phyloP scores from a whole-genome alignment of 176 grass and related monocot genomes.

The Secale cereale region DNA sequence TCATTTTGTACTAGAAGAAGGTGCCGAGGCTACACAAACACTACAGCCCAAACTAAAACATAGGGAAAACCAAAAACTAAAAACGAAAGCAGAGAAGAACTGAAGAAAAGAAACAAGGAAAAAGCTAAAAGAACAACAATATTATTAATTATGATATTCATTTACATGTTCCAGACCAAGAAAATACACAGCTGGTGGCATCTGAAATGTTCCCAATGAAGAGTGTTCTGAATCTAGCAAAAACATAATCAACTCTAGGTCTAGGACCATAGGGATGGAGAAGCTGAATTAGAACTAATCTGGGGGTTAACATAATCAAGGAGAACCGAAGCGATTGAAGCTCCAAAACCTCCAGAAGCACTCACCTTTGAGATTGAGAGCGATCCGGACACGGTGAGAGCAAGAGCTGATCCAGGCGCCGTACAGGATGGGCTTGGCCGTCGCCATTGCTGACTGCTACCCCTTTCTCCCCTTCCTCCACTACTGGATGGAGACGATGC shows the following conservation, averaged over 20 bases:
- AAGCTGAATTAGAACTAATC: neutral
- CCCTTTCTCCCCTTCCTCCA: neutral
- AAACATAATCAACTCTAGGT: neutral
- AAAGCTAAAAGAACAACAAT: too few relatives aligned
- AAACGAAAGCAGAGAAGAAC: neutral
- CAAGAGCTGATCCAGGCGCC: conserved; percentile 57
- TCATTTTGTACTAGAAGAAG: neutral
- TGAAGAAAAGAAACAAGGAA: neutral
- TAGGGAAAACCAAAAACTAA: too few relatives aligned
- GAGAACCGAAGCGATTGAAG: neutral
- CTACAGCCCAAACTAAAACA: neutral
- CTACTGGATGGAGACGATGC: neutral
- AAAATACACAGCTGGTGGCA: neutral
- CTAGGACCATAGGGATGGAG: neutral
- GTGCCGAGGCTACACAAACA: neutral
- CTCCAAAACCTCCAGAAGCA: neutral
- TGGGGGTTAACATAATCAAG: neutral
- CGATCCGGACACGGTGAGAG: conserved; percentile 57
- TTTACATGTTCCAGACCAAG: neutral
- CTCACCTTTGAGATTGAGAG: conserved; percentile 68
- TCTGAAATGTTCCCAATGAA: neutral
- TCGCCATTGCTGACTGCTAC: conserved; percentile 9
- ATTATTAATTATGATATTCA: neutral
- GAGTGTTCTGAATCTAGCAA: neutral
- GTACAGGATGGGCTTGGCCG: conserved; percentile 50